phyloP scores from a whole-genome alignment of 169 alveolate species.

The Cyclospora cayetanensis region DNA sequence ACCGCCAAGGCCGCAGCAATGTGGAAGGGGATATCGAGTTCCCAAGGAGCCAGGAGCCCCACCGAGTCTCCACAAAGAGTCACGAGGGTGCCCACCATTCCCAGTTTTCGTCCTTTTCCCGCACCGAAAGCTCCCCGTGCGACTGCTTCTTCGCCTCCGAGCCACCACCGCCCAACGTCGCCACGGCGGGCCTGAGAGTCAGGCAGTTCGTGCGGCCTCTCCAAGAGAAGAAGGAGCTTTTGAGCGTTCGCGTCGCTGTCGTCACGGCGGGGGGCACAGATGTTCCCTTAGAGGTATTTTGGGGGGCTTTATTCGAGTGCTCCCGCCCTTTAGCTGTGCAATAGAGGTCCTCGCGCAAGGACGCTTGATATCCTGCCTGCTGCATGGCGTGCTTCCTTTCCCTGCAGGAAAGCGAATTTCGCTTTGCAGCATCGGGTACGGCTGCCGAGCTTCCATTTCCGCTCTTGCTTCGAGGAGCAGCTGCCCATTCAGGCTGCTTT shows the following conservation, averaged over 20 bases:
- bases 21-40: neutral
- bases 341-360: neutral
- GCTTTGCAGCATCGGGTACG: neutral
- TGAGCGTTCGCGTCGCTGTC: constrained; percentile 25
- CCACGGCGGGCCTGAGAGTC: constrained; percentile 50
- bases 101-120: neutral
- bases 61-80: neutral
- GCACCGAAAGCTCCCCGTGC: neutral
- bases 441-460: neutral
- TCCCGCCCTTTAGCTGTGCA: neutral
- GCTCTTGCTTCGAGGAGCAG: neutral
- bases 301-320: neutral
- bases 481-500: neutral
- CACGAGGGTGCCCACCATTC: no score
- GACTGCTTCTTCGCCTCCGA: constrained; percentile 27
- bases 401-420: neutral
- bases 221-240: constrained; percentile 5
- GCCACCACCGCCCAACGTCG: constrained; percentile 57
- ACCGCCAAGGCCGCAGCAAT: neutral
- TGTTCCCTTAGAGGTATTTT: constrained; percentile 60
- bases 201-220: constrained; percentile 57
- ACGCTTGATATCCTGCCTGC: neutral
- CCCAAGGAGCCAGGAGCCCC: constrained; percentile 29
- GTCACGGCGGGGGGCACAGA: constrained; percentile 70
- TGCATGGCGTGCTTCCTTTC: no score